These are phyloP conservation scores for Gremmenia infestans DNA, from an alignment of 2,329 filamentous ascomycete genomes.

Conservation along the genomic window DNA sequence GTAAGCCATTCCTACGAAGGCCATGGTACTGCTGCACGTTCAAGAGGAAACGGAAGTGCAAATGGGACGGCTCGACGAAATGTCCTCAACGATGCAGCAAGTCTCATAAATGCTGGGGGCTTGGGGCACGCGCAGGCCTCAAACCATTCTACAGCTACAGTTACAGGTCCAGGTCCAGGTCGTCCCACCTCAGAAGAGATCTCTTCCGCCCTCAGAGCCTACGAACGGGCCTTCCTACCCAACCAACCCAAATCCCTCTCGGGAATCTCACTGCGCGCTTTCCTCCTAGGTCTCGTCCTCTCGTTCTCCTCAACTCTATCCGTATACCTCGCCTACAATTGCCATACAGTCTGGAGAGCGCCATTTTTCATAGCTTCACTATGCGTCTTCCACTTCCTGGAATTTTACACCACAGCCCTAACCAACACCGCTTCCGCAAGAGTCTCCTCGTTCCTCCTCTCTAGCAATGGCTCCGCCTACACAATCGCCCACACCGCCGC, in stretches of 20 bases:
- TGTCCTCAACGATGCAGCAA: constrained; percentile 1
- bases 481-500: constrained; percentile 76
- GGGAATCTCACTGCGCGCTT: constrained; percentile 34
- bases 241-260: constrained; percentile 31
- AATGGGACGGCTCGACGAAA: constrained; percentile 1
- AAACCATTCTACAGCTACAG: background rate
- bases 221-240: constrained; percentile 27
- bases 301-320: constrained; percentile 19
- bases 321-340: constrained; percentile 19
- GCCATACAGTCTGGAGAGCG: constrained; percentile 48
- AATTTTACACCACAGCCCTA: constrained; percentile 84
- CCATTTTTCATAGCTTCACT: constrained; percentile 66
- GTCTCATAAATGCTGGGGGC: background rate
- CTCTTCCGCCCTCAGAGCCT: constrained; percentile 17
- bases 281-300: constrained; percentile 29
- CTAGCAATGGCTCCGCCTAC: constrained; percentile 79
- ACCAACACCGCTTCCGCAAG: constrained; percentile 74
- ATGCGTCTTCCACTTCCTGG: constrained; percentile 86
- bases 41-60: background rate
- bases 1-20: background rate
- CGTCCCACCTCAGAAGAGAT: constrained; percentile 15
- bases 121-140: background rate
- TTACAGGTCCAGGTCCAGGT: background rate
- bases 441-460: constrained; percentile 75
- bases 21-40: background rate